Evolutionary conservation across 2,329 filamentous ascomycete genomes (phyloP).

Genomic region (Fusarium nematophilum): DNA sequence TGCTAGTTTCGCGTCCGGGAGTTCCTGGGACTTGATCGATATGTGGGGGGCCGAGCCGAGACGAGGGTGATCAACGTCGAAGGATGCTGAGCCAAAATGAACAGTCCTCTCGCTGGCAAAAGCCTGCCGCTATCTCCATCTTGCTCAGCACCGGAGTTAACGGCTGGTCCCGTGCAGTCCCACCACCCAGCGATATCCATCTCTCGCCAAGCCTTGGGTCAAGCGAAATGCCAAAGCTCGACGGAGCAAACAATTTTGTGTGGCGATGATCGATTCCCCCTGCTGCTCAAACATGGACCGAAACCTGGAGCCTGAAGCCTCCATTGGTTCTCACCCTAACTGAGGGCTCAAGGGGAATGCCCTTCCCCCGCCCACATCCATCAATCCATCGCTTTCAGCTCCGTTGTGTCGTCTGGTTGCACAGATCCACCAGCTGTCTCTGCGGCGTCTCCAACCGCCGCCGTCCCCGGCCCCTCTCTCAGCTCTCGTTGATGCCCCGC

Average conservation of each 20-base stretch:
- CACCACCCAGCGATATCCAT: slow-evolving; percentile 2
- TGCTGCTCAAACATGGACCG: slow-evolving; percentile 1
- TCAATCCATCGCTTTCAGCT: slow-evolving; percentile 11
- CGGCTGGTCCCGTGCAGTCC: slow-evolving; percentile 7
- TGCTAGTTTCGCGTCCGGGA: slow-evolving; percentile 32
- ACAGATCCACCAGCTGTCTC: slow-evolving; percentile 39
- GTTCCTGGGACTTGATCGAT: slow-evolving; percentile 24
- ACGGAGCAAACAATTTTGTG: slow-evolving; percentile 17
- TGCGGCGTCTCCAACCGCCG: slow-evolving; percentile 25
- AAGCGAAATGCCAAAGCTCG: neutral
- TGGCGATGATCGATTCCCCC: neutral
- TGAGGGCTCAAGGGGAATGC: slow-evolving; percentile 16
- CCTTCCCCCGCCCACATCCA: slow-evolving; percentile 13
- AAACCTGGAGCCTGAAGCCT: slow-evolving; percentile 13
- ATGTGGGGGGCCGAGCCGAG: slow-evolving; percentile 12
- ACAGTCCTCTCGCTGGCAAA: slow-evolving; percentile 6
- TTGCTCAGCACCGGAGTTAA: neutral
- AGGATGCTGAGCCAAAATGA: slow-evolving; percentile 7
- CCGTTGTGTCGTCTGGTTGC: slow-evolving; percentile 24
- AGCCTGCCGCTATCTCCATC: neutral
- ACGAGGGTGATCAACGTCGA: slow-evolving; percentile 23
- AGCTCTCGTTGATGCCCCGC: slow-evolving; percentile 26
- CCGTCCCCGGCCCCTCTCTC: slow-evolving; percentile 21
- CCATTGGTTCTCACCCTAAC: slow-evolving; percentile 7
- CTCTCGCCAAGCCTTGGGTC: slow-evolving; percentile 4